Evolutionary conservation across 176 grass and related monocot species (phyloP), one percentile per base, ranked within the genome.

Genomic region (Miscanthus lutarioriparius): DNA sequence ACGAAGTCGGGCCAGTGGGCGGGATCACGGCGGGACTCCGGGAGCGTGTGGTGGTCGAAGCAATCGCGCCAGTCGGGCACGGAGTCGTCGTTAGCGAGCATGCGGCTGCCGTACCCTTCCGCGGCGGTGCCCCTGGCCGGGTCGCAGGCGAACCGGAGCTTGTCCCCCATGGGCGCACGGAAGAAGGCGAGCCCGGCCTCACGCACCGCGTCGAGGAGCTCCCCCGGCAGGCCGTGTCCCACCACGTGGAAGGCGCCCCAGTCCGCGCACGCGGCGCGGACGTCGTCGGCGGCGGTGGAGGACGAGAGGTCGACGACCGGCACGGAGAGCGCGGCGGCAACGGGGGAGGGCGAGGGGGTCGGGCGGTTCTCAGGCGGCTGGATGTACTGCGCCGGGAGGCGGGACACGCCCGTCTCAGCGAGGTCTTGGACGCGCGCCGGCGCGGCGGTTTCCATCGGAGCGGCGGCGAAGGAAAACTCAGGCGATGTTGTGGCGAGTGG

Each of bases 51-150:
- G 75, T 98, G 93, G 70, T 98, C 93, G 67, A 98, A 95, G 80
- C 94, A 98, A 81, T 98, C 93, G 64, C 93, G 92, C 96, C 93
- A 98, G 77, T 98, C 96, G 61, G 95, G 91, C 74, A 95, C 91
- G 8, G 92, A 88, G 36, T 94, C 93, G 40, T 98, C 96, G 67
- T 88, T 98, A 12, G 91, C 77, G 40, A 98, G 91, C 96, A 98
- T 98, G 12, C 91, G 88, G 75, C 93, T 98, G 33, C 93, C 93
- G 77, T 95, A 98, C 0, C 96, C 96, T 80, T 98, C 87, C 33
- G 83, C 70, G 30, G 96, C 93, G 28, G 93, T 81, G 43, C 87
- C 91, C 51, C 63, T 86, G 44, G 76, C 72, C 23, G 80, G 85
- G 74, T 95, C 93, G 77, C 93, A 98, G 2, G 86, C 77, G 80